Evolutionary conservation across 352 stramenopile species (phyloP), one percentile per base, ranked within the genome.

Genomic region (Globisporangium alternatum): DNA sequence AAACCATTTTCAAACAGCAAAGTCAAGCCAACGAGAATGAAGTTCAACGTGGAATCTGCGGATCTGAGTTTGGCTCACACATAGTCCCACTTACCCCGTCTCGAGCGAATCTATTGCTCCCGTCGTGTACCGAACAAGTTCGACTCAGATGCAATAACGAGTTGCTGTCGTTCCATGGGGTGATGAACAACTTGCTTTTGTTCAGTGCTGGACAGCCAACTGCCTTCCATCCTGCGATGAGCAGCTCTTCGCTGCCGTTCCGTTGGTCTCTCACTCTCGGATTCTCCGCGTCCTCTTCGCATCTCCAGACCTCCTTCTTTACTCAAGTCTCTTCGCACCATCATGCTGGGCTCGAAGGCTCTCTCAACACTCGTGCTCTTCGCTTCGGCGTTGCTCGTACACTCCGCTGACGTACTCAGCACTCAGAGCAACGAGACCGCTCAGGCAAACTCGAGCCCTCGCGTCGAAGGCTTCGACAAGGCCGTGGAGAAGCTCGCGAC

Each of bases 401-500:
- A 2, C 39, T 61, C 39, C 19, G 25, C 39, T 51, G 49, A 56
- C 49, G 49, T 56, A 6, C 49, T 56, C 25, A 43, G 1, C 39
- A 17, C 12, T 41, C 39, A 61, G 2, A 5, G 2, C 25, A 60
- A 52, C 39, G 39, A 28, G 9, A 56, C 49, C 15, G 28, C 49
- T 39, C 49, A 35, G 21, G 28, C 25, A 6, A 25, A 41, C 49
- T 22, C 35, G 54, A 60, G 35, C 21, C 47, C 47, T 17, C 60
- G 60, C 19, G 22, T 52, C 21, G 60, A 65, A 17, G 60, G 60
- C 48, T 65, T 65, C 15, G 60, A 65, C 22, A 59, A 52, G 19
- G 60, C 60, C 5, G 60, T 65, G 37, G 60, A 65, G 35, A 65
- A 65, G 60, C 48, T 65, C 25, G 60, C 60, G 37, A 35, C 60